Conservation (phyloP, 2,329 filamentous ascomycete species). For the Pyrenophora graminea region DNA sequence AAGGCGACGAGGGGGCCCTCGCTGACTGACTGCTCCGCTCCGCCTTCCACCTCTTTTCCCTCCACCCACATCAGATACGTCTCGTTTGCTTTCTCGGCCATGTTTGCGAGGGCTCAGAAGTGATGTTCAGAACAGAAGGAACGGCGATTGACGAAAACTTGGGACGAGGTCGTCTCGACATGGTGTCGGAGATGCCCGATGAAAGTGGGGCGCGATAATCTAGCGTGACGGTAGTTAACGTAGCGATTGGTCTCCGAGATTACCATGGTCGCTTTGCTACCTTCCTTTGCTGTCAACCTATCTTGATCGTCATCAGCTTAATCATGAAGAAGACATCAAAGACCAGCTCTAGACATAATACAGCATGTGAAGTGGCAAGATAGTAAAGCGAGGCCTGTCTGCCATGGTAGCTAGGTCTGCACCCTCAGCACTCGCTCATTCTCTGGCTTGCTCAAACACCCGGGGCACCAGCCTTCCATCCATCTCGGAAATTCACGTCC, state of each 20-base stretch:
- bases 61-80: constrained; percentile 49
- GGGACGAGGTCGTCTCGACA: constrained; percentile 1
- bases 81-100: constrained; percentile 12
- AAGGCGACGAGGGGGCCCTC: constrained; percentile 12
- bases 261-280: neutral
- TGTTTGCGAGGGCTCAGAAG: neutral
- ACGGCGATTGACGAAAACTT: neutral
- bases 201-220: constrained; percentile 27
- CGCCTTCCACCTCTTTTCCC: constrained; percentile 49
- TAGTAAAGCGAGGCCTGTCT: too few species aligned
- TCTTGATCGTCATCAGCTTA: too few species aligned
- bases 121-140: neutral
- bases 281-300: neutral
- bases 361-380: too few species aligned
- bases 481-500: too few species aligned
- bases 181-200: constrained; percentile 26
- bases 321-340: too few species aligned
- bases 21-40: constrained; percentile 53
- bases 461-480: too few species aligned
- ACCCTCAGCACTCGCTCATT: too few species aligned
- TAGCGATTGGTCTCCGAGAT: constrained; percentile 1
- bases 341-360: too few species aligned
- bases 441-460: too few species aligned
- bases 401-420: too few species aligned
- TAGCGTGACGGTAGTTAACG: constrained; percentile 17